Percentiles rank a stretch among this genome's conserved stretches.
These are phyloP conservation scores for Polyporus arcularius DNA, from an alignment of 768 basidiomycete species.

Conservation along the genomic window DNA sequence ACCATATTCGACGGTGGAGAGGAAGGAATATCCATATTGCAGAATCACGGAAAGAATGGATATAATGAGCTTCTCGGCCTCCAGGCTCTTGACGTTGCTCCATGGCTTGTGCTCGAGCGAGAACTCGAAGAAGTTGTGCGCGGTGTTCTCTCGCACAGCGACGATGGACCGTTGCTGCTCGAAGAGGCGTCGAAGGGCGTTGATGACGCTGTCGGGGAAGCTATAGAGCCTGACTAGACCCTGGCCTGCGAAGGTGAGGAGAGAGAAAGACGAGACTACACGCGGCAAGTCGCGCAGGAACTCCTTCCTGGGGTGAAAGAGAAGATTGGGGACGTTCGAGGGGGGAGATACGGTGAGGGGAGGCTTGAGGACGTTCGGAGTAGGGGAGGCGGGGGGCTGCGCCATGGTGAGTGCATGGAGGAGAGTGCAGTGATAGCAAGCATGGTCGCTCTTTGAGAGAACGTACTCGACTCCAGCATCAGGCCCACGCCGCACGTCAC, in stretches of 20 bases:
- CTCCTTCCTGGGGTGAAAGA: constrained; percentile 59
- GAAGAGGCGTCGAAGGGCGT: constrained; percentile 56
- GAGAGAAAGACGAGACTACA: constrained; percentile 60
- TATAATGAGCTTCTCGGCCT: constrained; percentile 68
- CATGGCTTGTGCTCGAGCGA: constrained; percentile 71
- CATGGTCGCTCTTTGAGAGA: constrained; percentile 5
- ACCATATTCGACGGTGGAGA: constrained; percentile 77
- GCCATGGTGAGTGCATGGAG: constrained; percentile 28
- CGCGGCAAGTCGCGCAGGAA: constrained; percentile 60
- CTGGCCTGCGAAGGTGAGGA: constrained; percentile 67
- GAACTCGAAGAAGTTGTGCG: constrained; percentile 66
- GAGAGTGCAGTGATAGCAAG: constrained; percentile 10
- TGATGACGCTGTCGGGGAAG: constrained; percentile 56
- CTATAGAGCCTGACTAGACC: constrained; percentile 70
- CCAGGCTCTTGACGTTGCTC: constrained; percentile 64
- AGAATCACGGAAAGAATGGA: constrained; percentile 66
- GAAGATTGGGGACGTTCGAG: constrained; percentile 54
- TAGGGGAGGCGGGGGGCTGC: constrained; percentile 21
- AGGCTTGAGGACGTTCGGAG: constrained; percentile 19
- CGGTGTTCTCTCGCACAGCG: constrained; percentile 53
- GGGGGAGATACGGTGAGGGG: constrained; percentile 15
- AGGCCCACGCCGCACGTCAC: constrained; percentile 18
- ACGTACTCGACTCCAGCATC: constrained; percentile 1
- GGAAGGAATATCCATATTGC: constrained; percentile 60
- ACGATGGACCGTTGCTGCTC: constrained; percentile 46